phyloP scores from a whole-genome alignment of 176 grass and related monocot genomes.

The Oryza rufipogon region DNA sequence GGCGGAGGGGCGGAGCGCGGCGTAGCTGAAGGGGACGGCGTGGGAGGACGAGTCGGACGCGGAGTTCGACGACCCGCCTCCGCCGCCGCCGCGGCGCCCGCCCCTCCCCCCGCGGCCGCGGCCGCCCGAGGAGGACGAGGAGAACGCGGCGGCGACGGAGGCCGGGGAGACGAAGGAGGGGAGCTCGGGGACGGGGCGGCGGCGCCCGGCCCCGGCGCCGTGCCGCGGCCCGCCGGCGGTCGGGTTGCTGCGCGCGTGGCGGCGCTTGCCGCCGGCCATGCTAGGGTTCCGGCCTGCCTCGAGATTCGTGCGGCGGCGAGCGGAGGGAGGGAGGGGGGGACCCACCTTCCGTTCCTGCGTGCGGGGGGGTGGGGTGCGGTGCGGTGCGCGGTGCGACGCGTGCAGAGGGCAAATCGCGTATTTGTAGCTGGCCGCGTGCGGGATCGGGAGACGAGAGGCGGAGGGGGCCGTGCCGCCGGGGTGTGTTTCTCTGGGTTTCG shows the following conservation, averaged over 20 bases:
- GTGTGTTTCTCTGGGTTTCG: background rate
- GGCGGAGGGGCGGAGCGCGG: background rate
- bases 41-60: background rate
- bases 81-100: background rate
- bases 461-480: too few species aligned
- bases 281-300: slow-evolving; percentile 28
- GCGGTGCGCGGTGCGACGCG: background rate
- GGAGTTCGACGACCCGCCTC: background rate
- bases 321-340: too few species aligned
- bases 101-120: slow-evolving; percentile 17
- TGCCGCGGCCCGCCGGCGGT: slow-evolving; percentile 57
- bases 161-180: slow-evolving; percentile 49
- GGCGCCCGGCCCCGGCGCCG: slow-evolving; percentile 45
- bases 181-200: slow-evolving; percentile 45
- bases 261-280: slow-evolving; percentile 67
- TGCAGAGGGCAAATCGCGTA: background rate
- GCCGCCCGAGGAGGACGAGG: slow-evolving; percentile 23
- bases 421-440: slow-evolving; percentile 18
- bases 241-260: slow-evolving; percentile 55
- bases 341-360: background rate
- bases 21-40: slow-evolving; percentile 50
- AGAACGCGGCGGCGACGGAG: slow-evolving; percentile 52
- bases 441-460: too few species aligned
- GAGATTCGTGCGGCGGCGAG: slow-evolving; percentile 23
- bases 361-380: background rate